These are phyloP conservation scores for Leccinum pellstonianum DNA, from an alignment of 768 basidiomycete genomes.

Conservation along the genomic window DNA sequence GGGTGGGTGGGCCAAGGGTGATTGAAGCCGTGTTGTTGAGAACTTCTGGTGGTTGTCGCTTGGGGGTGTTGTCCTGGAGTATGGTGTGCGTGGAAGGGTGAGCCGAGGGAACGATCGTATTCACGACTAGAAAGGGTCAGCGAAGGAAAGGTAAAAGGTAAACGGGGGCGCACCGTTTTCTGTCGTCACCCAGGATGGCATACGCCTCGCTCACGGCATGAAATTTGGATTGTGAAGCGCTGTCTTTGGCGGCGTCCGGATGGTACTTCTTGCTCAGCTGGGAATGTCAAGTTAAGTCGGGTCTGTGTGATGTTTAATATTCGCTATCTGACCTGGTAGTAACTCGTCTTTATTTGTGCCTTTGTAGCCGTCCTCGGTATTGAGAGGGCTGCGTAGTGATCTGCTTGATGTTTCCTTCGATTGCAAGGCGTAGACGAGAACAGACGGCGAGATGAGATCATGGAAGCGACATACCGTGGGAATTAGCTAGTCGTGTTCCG, in stretches of 20 bases:
- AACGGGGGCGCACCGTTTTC: constrained; percentile 37
- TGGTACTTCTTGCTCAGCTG: constrained; percentile 51
- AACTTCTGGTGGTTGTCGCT: constrained; percentile 28
- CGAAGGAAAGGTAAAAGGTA: neutral
- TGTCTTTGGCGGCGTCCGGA: constrained; percentile 44
- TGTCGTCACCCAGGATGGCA: constrained; percentile 42
- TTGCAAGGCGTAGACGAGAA: constrained; percentile 23
- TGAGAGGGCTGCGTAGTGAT: constrained; percentile 31
- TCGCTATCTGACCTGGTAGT: constrained; percentile 26
- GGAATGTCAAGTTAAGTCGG: neutral
- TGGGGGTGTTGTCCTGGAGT: constrained; percentile 27
- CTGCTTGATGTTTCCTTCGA: constrained; percentile 12
- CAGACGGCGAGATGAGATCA: neutral
- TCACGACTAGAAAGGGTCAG: constrained; percentile 26
- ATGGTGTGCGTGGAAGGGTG: constrained; percentile 11
- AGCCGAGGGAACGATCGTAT: constrained; percentile 28
- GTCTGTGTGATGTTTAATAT: neutral
- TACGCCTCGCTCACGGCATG: constrained; percentile 50
- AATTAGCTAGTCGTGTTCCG: constrained; percentile 18
- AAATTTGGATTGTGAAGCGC: constrained; percentile 39
- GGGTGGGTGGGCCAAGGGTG: constrained; percentile 29
- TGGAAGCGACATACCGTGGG: constrained; percentile 19
- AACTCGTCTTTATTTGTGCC: constrained; percentile 36
- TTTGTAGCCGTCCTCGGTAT: constrained; percentile 30
- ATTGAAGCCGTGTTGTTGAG: constrained; percentile 26